Base-by-base conservation (phyloP, 192 early-diverging fungal species). In the Nowakowskiella sp. region DNA sequence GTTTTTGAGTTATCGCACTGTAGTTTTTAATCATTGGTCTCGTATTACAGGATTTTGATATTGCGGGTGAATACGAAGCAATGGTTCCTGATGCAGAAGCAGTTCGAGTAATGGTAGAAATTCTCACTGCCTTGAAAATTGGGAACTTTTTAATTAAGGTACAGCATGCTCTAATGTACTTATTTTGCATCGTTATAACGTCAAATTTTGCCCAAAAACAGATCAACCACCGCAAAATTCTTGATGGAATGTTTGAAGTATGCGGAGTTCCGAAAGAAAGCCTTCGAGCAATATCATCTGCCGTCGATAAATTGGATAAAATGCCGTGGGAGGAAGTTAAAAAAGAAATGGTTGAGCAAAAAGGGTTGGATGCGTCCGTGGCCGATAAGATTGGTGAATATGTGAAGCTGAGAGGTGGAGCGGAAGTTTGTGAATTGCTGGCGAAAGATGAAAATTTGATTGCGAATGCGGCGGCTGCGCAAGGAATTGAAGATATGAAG, bases 221-320 rank as follows among this genome's bases (percentile, higher is more conserved):
- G 81, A 70, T 99, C 36, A 97, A 97, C 70, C 89, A 99, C 77
- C 81, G 95, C 53, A 93, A 93, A 75, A 83, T 99, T 46, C 73
- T 99, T 31, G 95, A 99, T 53, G 95, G 94, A 22, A 91, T 99
- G 66, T 99, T 99, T 58, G 85, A 86, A 57, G 88, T 94, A 0
- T 93, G 91, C 42, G 95, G 95, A 2, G 95, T 99, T 24, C 90
- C 92, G 0, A 72, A 65, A 8, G 85, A 85, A 19, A 89, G 91
- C 57, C 81, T 96, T 55, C 78, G 95, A 1, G 61, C 88, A 1
- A 96, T 99, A 22, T 95, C 92, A 16, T 95, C 93, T 34, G 93
- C 95, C 0, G 91, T 99, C 4, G 95, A 99, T 66, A 99, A 99
- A 73, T 77, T 99, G 8, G 95, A 99, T 72, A 98, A 98, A 71